Base-by-base conservation (phyloP, 345 rosid species). In the Aethionema arabicum region DNA sequence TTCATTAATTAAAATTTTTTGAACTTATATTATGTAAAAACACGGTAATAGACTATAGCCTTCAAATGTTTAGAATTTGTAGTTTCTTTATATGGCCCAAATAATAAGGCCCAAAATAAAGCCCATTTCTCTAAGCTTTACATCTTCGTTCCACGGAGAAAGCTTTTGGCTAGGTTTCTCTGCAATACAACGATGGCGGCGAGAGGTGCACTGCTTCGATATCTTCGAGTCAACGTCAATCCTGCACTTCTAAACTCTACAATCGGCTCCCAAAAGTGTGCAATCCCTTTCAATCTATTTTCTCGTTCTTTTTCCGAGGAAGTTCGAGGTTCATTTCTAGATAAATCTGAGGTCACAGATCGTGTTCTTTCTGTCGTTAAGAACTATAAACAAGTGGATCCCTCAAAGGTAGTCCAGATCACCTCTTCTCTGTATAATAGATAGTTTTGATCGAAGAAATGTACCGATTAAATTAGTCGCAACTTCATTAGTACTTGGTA, bases 321-420 rank as follows among this genome's bases (percentile, higher is more conserved):
- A 72, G 84, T 87, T 2, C 74, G 86, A 52, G 98, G 98, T 14
- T 76, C 96, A 21, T 93, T 93, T 74, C 97, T 93, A 14, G 95
- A 93, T 77, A 93, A 90, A 69, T 80, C 96, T 5, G 99, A 90
- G 73, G 99, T 93, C 74, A 72, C 97, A 13, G 99, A 93, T 79
- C 95, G 99, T 8, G 95, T 93, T 39, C 5, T 87, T 77, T 52
- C 74, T 7, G 95, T 86, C 61, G 99, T 93, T 72, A 93, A 93
- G 78, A 85, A 93, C 67, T 90, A 84, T 76, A 85, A 84, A 77
- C 86, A 82, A 77, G 89, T 90, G 31, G 95, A 93, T 64, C 90
- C 96, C 56, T 84, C 95, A 30, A 87, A 90, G 99, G 97, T 91
- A 66, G 13, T 5, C 2, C 3, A 11, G 15, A 11, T 43, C 14